Conservation (phyloP, 1,284 basidiomycete genomes). For the Wallemia mellicola region DNA sequence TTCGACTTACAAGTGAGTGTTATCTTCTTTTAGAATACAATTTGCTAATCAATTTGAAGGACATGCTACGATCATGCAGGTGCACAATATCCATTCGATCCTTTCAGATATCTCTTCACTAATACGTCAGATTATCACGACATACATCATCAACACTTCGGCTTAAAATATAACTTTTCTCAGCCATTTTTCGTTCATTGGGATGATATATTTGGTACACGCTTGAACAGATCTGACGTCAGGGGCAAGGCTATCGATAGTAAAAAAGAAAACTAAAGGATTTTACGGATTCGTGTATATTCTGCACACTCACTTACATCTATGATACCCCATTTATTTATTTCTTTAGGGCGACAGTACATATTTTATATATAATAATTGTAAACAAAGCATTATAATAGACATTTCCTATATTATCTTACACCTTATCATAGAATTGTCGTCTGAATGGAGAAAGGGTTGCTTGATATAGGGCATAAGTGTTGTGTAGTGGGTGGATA, state of each 20-base stretch:
- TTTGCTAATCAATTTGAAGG: neutral
- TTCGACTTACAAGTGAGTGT: conserved; percentile 69
- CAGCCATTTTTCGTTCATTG: conserved; percentile 45
- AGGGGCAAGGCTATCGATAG: neutral
- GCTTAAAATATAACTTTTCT: conserved; percentile 84
- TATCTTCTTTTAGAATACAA: conserved; percentile 25
- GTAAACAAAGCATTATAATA: neutral
- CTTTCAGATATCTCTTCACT: conserved; percentile 47
- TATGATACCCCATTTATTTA: neutral
- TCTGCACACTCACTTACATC: neutral
- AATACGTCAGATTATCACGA: conserved; percentile 97
- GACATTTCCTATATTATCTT: neutral
- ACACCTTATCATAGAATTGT: neutral
- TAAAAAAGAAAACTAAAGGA: neutral
- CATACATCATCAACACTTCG: conserved; percentile 73
- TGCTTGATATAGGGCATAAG: neutral
- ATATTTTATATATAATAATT: neutral
- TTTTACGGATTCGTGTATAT: neutral
- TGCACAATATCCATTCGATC: conserved; percentile 10
- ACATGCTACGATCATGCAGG: conserved; percentile 1
- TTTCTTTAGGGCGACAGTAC: neutral
- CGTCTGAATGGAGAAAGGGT: neutral
- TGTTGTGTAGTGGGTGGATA: neutral
- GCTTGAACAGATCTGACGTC: conserved; percentile 11
- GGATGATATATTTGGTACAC: conserved; percentile 16